A percentile compares a stretch with the other conserved stretches of the same genome.
These are phyloP conservation scores for Apiotrichum porosum DNA, from an alignment of 1,284 basidiomycete genomes.

Conservation along the genomic window DNA sequence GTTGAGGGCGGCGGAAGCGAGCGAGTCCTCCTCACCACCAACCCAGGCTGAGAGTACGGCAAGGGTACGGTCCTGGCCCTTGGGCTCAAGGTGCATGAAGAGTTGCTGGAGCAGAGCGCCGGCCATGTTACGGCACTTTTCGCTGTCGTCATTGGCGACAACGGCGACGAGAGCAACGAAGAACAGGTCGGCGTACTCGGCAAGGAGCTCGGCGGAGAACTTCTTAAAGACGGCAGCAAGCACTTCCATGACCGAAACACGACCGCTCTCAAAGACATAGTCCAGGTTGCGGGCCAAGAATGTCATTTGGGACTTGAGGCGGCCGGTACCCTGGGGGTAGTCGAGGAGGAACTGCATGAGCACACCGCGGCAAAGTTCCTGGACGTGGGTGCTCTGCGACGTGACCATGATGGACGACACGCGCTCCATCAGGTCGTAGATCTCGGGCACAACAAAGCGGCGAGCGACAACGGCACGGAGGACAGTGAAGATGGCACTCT, in stretches of 20 bases:
- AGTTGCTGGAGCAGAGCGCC: slow-evolving; percentile 74
- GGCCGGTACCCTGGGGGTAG: slow-evolving; percentile 92
- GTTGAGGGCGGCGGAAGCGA: slow-evolving; percentile 55
- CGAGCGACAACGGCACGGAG: slow-evolving; percentile 87
- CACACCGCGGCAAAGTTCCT: slow-evolving; percentile 82
- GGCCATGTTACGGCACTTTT: slow-evolving; percentile 82
- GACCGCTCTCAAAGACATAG: slow-evolving; percentile 85
- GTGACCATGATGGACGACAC: slow-evolving; percentile 94
- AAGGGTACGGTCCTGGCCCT: slow-evolving; percentile 56
- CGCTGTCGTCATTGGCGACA: slow-evolving; percentile 86
- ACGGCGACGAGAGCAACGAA: slow-evolving; percentile 91
- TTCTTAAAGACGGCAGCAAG: slow-evolving; percentile 77
- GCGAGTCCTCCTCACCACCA: slow-evolving; percentile 24
- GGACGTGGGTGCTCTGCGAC: slow-evolving; percentile 82
- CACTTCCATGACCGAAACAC: slow-evolving; percentile 87
- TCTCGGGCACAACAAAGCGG: slow-evolving; percentile 89
- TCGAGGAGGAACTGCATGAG: slow-evolving; percentile 94
- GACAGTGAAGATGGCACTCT: slow-evolving; percentile 80
- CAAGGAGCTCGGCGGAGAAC: slow-evolving; percentile 71
- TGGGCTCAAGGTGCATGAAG: slow-evolving; percentile 62
- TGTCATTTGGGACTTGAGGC: slow-evolving; percentile 79
- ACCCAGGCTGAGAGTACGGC: slow-evolving; percentile 71
- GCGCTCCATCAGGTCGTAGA: slow-evolving; percentile 96
- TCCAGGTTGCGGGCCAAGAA: slow-evolving; percentile 92
- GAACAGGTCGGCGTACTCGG: slow-evolving; percentile 80